A percentile compares a stretch with the other conserved stretches of the same genome.
phyloP scores from a whole-genome alignment of 1,284 basidiomycete genomes.

The Stygiomarasmius scandens region DNA sequence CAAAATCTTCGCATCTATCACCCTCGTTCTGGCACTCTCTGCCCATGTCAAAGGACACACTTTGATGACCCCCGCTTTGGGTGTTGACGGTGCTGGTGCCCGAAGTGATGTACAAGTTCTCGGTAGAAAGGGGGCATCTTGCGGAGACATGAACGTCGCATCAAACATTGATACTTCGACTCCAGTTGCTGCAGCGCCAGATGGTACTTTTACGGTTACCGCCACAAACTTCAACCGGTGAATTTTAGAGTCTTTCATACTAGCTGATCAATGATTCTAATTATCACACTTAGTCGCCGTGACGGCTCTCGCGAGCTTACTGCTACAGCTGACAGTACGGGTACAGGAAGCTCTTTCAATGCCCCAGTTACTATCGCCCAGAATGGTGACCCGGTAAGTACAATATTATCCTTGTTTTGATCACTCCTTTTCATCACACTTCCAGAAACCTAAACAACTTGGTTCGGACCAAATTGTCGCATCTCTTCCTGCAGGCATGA shows the following conservation, averaged over 20 bases:
- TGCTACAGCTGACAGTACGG: conserved; percentile 37
- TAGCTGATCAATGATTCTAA: background rate
- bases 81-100: conserved; percentile 25
- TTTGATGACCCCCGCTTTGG: conserved; percentile 48
- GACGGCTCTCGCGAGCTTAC: conserved; percentile 27
- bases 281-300: background rate
- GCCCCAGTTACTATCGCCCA: conserved; percentile 32
- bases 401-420: background rate
- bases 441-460: conserved; percentile 25
- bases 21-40: conserved; percentile 35
- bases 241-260: no score
- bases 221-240: conserved; percentile 28
- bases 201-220: conserved; percentile 23
- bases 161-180: conserved; percentile 25
- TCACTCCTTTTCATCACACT: background rate
- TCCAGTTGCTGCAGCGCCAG: conserved; percentile 18
- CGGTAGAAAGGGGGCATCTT: conserved; percentile 13
- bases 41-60: conserved; percentile 47
- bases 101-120: conserved; percentile 30
- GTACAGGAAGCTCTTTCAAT: conserved; percentile 38
- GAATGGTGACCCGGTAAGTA: conserved; percentile 40
- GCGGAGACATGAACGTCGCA: conserved; percentile 23
- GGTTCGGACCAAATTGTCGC: conserved; percentile 35
- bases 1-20: conserved; percentile 31
- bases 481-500: conserved; percentile 38